Evolutionary conservation across 108 stramenopile species (phyloP), one percentile per base, ranked within the genome.

Genomic region (Conticribra guillardii): DNA sequence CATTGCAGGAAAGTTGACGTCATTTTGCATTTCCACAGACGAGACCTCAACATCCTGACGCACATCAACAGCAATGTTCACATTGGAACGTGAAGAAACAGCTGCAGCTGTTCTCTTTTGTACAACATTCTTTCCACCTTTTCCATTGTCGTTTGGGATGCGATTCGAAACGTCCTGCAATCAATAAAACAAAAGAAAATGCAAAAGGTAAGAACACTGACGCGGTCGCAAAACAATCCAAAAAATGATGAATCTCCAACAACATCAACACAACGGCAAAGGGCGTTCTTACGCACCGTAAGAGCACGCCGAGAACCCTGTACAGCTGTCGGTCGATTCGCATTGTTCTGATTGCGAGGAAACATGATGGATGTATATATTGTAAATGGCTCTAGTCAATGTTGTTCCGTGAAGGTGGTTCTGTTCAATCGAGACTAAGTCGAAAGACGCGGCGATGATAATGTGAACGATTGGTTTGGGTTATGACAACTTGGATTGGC

Each of bases 101-200:
- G n/a, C 4, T 32, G 28, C 26, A 29, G 3, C 27, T 50, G 48
- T 50, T 58, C 59, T 66, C 59, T 54, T 60, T 23, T 27, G 29
- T 27, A 67, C 59, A 30, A 41, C 54, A n/a, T 26, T 50, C 11
- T 61, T 74, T 51, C 18, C 45, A 28, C 54, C 66, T 45, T 65
- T 67, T 15, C 54, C 65, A 29, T 57, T 64, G 44, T 61, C 65
- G 44, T 74, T 65, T 21, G 41, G 34, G 28, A 66, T 60, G 26
- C 65, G 69, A 71, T 79, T 79, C 33, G 77, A 79, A 21, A 79
- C 77, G 55, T 79, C 77, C 77, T 79, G 63, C n/a, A 47, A 59
- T 3, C 27, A 55, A 69, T 16, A 48, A 32, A 54, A 23, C 44
- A 70, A 49, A 28, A 3, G 32, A 8, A 8, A 30, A 17, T n/a